Conservation (phyloP, 2,329 filamentous ascomycete genomes). For the Penicillium hesseltinei region DNA sequence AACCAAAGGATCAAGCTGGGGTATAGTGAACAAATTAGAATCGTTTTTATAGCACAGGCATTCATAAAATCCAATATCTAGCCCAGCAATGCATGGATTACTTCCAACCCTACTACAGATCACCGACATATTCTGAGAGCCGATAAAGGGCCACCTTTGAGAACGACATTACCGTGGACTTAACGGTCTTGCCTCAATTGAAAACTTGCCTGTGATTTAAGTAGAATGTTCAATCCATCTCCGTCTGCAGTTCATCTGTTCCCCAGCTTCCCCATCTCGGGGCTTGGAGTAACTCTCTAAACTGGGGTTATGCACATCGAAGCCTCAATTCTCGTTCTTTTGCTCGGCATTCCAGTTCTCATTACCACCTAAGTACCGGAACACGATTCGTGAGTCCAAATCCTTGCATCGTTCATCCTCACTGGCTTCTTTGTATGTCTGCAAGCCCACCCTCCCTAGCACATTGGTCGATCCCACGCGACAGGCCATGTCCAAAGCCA, state of each 20-base stretch:
- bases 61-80: neutral
- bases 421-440: conserved; percentile 53
- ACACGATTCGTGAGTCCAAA: conserved; percentile 58
- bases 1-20: neutral
- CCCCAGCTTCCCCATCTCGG: neutral
- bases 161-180: neutral
- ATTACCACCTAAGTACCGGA: conserved; percentile 54
- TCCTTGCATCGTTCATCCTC: conserved; percentile 53
- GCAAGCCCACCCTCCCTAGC: conserved; percentile 51
- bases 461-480: conserved; percentile 51
- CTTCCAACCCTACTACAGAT: neutral
- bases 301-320: neutral
- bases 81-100: neutral
- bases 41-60: neutral
- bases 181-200: neutral
- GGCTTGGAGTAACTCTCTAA: neutral
- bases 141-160: neutral
- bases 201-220: neutral
- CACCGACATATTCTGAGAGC: neutral
- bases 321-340: neutral
- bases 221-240: neutral
- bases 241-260: too few relatives aligned
- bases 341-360: conserved; percentile 48
- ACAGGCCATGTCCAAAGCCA: conserved; percentile 57
- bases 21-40: neutral